These are phyloP conservation scores for Naegleria fowleri DNA, from an alignment of 208 protist genomes.

Conservation along the genomic window DNA sequence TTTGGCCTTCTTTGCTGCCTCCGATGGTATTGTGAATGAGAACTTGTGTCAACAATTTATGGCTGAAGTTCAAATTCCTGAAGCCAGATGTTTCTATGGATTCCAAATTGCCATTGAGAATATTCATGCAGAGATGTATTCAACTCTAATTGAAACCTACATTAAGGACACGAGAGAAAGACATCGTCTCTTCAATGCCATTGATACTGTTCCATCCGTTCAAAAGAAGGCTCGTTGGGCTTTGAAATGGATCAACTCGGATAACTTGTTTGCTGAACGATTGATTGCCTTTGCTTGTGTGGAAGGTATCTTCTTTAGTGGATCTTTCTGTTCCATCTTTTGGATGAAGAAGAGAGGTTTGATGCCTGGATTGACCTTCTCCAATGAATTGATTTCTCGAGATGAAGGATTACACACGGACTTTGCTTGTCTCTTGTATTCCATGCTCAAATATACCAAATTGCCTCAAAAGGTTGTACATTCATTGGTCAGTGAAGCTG, in stretches of 20 bases:
- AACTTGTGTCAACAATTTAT: slow-evolving; percentile 93
- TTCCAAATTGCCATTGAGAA: slow-evolving; percentile 99
- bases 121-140: slow-evolving; percentile 94
- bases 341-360: slow-evolving; percentile 98
- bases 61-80: slow-evolving; percentile 94
- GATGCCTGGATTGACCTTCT: slow-evolving; percentile 97
- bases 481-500: slow-evolving; percentile 85
- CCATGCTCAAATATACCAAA: slow-evolving; percentile 77
- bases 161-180: slow-evolving; percentile 87
- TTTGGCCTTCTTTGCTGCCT: slow-evolving; percentile 97
- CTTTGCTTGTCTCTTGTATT: slow-evolving; percentile 96
- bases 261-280: slow-evolving; percentile 82
- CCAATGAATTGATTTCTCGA: slow-evolving; percentile 97
- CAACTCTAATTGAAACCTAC: slow-evolving; percentile 88
- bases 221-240: slow-evolving; percentile 97
- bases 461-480: slow-evolving; percentile 66
- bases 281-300: slow-evolving; percentile 96
- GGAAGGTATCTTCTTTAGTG: slow-evolving; percentile 99
- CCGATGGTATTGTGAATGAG: slow-evolving; percentile 97
- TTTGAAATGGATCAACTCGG: slow-evolving; percentile 61
- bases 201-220: slow-evolving; percentile 92
- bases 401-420: slow-evolving; percentile 98
- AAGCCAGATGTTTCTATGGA: slow-evolving; percentile 96
- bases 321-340: slow-evolving; percentile 97
- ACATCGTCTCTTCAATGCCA: slow-evolving; percentile 86